Conservation (phyloP, 2,329 filamentous ascomycete genomes). For the Pestalotiopsis sp. region DNA sequence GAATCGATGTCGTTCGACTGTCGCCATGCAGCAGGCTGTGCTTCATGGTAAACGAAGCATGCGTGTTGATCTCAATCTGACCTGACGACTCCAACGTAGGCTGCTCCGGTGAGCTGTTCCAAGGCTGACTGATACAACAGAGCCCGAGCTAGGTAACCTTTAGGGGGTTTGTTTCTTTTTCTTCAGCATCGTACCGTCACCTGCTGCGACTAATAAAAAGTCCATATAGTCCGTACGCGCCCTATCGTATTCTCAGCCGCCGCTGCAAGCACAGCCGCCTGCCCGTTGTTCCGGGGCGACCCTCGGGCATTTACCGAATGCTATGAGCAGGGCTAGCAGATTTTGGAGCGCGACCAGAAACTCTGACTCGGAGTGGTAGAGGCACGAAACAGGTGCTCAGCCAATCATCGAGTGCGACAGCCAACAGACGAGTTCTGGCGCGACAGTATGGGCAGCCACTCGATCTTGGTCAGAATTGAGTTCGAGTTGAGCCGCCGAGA, state of each 20-base stretch:
- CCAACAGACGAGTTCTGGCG: not conserved
- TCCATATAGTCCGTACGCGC: not conserved
- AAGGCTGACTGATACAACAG: no score
- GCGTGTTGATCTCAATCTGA: no score
- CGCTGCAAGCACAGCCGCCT: not conserved
- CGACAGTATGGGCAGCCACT: not conserved
- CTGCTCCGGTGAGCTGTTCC: no score
- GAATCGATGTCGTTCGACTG: no score
- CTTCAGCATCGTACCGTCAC: not conserved
- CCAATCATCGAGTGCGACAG: not conserved
- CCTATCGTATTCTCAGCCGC: not conserved
- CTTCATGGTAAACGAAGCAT: no score
- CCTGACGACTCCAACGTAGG: no score
- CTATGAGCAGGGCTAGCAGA: not conserved
- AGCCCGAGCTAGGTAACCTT: no score
- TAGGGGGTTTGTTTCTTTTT: no score
- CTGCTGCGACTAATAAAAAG: not conserved
- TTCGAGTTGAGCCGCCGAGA: not conserved
- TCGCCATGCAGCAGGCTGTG: no score
- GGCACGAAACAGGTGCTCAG: not conserved
- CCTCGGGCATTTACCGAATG: not conserved
- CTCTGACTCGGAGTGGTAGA: not conserved
- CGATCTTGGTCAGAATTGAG: not conserved
- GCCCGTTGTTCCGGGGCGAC: not conserved
- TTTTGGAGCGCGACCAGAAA: not conserved